Evolutionary conservation across 2,329 filamentous ascomycete genomes (phyloP).

Genomic region (Rhynchosporium graminicola): DNA sequence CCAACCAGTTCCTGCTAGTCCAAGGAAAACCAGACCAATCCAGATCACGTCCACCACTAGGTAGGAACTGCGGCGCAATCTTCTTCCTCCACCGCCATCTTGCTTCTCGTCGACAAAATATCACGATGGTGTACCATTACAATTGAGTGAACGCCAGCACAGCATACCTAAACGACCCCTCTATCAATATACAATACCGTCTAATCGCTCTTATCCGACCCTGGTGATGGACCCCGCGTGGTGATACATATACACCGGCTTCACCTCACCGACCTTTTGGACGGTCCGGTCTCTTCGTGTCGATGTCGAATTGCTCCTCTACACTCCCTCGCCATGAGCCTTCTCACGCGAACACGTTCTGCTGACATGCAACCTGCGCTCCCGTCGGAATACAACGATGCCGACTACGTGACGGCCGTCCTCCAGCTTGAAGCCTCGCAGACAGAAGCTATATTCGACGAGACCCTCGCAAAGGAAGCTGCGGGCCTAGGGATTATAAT

Average conservation of each 20-base stretch:
- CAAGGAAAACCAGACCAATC: too few relatives aligned
- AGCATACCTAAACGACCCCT: neutral
- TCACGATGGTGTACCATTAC: neutral
- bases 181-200: neutral
- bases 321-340: constrained; percentile 27
- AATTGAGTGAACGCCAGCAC: constrained; percentile 8
- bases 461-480: constrained; percentile 33
- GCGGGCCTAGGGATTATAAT: constrained; percentile 37
- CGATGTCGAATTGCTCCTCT: constrained; percentile 26
- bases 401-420: constrained; percentile 37
- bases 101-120: neutral
- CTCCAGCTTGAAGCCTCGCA: constrained; percentile 33
- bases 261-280: neutral
- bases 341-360: constrained; percentile 30
- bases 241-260: neutral
- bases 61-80: neutral
- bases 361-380: constrained; percentile 28
- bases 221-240: constrained; percentile 10
- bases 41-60: neutral
- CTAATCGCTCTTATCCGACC: neutral
- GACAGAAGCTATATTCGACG: constrained; percentile 35
- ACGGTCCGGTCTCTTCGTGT: constrained; percentile 1
- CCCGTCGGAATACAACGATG: constrained; percentile 34
- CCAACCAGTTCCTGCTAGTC: too few relatives aligned
- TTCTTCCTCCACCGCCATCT: neutral